phyloP scores from a whole-genome alignment of 1,284 basidiomycete genomes.

The Omphalotus olearius region DNA sequence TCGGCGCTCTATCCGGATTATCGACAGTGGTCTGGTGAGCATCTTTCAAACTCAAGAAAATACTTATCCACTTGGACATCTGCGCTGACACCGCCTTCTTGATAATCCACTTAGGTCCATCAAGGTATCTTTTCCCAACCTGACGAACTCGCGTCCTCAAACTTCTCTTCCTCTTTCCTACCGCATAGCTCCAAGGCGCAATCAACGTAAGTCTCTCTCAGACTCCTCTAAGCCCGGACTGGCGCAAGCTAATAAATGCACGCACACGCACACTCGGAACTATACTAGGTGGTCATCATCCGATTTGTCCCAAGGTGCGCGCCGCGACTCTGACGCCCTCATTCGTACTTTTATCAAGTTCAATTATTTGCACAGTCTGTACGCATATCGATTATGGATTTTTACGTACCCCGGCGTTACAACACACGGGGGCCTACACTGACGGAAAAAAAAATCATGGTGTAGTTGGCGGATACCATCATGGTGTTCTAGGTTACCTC shows the following conservation, averaged over 20 bases:
- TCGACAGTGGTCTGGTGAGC: constrained; percentile 3
- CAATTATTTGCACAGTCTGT: constrained; percentile 26
- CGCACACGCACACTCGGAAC: neutral
- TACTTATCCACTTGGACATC: neutral
- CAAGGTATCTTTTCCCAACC: constrained; percentile 24
- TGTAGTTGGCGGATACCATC: constrained; percentile 37
- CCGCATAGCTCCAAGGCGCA: constrained; percentile 31
- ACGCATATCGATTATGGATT: constrained; percentile 36
- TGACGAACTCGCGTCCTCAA: too few species aligned
- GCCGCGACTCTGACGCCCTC: too few species aligned
- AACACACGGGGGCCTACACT: neutral
- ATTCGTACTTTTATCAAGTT: neutral
- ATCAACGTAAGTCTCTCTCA: constrained; percentile 29
- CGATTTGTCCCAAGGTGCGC: constrained; percentile 35
- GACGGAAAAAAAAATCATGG: neutral
- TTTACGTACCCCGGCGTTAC: constrained; percentile 26
- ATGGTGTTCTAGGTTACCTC: constrained; percentile 33
- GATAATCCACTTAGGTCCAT: constrained; percentile 28
- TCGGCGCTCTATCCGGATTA: constrained; percentile 20
- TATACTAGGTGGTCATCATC: constrained; percentile 30
- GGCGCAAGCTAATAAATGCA: neutral
- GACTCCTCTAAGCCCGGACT: too few species aligned
- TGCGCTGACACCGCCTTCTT: neutral
- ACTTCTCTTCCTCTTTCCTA: too few species aligned
- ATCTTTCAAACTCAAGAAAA: neutral